phyloP scores from a whole-genome alignment of 495 filamentous ascomycete species.

The Staphylotrichum tortipilum region DNA sequence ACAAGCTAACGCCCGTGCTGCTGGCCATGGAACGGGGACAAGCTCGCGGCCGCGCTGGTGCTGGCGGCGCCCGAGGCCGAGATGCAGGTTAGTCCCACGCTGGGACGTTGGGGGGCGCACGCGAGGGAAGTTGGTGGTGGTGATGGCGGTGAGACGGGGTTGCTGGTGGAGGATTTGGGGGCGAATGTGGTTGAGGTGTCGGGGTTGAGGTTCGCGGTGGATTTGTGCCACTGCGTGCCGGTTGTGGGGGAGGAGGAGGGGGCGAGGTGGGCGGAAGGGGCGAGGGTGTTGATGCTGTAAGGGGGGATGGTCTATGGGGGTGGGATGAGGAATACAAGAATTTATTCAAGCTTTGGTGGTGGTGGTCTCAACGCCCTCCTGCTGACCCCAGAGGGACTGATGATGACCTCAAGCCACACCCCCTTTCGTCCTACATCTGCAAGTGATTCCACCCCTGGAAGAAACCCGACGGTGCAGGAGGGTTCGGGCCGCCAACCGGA shows the following conservation, averaged over 20 bases:
- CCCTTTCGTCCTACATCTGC: background rate
- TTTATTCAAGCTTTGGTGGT: too few relatives aligned
- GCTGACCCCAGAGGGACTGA: too few relatives aligned
- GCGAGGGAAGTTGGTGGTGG: background rate
- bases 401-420: too few relatives aligned
- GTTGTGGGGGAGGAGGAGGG: background rate
- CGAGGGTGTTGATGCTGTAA: slow-evolving; percentile 13
- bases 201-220: slow-evolving; percentile 22
- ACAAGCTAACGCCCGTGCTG: too few relatives aligned
- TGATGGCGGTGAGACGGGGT: background rate
- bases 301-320: background rate
- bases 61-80: slow-evolving; percentile 12
- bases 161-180: slow-evolving; percentile 7
- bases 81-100: slow-evolving; percentile 22
- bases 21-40: too few relatives aligned
- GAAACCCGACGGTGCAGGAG: background rate
- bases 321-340: too few relatives aligned
- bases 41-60: too few relatives aligned
- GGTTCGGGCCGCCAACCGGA: background rate
- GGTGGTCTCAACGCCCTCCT: too few relatives aligned
- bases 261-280: background rate
- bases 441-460: slow-evolving; percentile 5
- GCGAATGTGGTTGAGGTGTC: slow-evolving; percentile 7
- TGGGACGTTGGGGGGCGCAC: slow-evolving; percentile 14
- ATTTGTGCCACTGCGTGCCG: slow-evolving; percentile 2